A percentile compares a stretch with the other conserved stretches of the same genome.
Evolutionary conservation across 116 monocot species (phyloP).

Genomic region (Phalaenopsis hybrid): DNA sequence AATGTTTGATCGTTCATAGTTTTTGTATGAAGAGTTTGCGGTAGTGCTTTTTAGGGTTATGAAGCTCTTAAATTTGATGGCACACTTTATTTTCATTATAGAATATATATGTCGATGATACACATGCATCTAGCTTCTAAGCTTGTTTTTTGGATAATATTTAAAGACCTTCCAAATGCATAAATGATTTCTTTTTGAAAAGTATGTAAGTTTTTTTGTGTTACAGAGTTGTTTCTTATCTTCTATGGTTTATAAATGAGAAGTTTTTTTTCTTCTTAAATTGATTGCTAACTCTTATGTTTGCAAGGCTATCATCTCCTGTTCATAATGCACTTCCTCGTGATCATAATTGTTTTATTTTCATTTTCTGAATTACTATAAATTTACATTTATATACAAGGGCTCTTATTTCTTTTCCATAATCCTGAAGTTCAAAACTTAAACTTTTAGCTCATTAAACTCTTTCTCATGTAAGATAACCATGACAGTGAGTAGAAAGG

Average conservation of each 20-base stretch:
- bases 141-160: too few species aligned
- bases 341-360: too few species aligned
- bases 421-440: not conserved
- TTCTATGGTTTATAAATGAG: not conserved
- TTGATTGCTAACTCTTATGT: not conserved
- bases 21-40: not conserved
- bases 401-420: not conserved
- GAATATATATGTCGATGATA: not conserved
- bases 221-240: too few species aligned
- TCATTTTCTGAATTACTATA: not conserved
- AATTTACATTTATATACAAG: too few species aligned
- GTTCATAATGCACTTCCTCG: not conserved
- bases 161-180: too few species aligned
- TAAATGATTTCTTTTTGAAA: too few species aligned
- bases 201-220: too few species aligned
- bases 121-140: too few species aligned
- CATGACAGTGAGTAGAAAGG: not conserved
- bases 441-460: not conserved
- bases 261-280: not conserved
- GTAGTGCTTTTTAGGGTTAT: not conserved
- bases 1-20: not conserved
- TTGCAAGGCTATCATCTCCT: not conserved
- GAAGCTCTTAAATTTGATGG: not conserved
- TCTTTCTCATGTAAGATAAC: not conserved
- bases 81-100: not conserved